Percentiles rank a stretch among this genome's conserved stretches.
Conservation (phyloP, 768 basidiomycete genomes). For the Austroboletus eburneus region DNA sequence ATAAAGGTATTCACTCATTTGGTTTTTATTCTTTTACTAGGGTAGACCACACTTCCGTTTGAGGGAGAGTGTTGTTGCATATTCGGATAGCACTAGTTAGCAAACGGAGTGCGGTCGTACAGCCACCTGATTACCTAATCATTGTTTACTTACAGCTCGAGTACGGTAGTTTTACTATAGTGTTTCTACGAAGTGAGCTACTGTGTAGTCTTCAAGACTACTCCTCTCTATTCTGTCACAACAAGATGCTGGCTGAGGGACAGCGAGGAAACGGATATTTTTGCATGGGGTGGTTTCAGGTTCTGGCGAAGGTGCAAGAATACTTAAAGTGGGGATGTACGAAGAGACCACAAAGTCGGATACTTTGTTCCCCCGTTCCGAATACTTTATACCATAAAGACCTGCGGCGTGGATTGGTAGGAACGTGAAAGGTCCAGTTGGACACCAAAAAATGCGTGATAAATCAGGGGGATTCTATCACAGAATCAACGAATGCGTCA, state of each 20-base stretch:
- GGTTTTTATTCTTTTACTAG: too few relatives aligned
- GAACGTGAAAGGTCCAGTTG: not conserved
- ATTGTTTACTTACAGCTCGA: too few relatives aligned
- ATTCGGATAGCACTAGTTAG: too few relatives aligned
- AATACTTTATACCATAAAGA: not conserved
- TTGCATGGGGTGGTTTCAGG: not conserved
- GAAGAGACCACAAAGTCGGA: constrained; percentile 13
- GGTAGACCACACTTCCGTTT: too few relatives aligned
- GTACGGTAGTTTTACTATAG: too few relatives aligned
- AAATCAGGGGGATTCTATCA: not conserved
- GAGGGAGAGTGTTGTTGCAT: too few relatives aligned
- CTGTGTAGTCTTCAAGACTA: too few relatives aligned
- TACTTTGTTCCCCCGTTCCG: not conserved
- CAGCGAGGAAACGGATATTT: not conserved
- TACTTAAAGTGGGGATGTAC: constrained; percentile 28
- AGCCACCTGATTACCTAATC: too few relatives aligned
- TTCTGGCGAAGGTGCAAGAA: constrained; percentile 3
- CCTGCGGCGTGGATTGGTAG: not conserved
- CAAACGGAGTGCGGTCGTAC: too few relatives aligned
- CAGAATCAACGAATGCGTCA: not conserved
- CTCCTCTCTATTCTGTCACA: too few relatives aligned
- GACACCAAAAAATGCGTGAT: not conserved
- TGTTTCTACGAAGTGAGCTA: too few relatives aligned
- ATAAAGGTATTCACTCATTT: too few relatives aligned
- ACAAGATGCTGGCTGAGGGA: not conserved